Evolutionary conservation across 208 protist species (phyloP).

Genomic region (Crithidia sp.): DNA sequence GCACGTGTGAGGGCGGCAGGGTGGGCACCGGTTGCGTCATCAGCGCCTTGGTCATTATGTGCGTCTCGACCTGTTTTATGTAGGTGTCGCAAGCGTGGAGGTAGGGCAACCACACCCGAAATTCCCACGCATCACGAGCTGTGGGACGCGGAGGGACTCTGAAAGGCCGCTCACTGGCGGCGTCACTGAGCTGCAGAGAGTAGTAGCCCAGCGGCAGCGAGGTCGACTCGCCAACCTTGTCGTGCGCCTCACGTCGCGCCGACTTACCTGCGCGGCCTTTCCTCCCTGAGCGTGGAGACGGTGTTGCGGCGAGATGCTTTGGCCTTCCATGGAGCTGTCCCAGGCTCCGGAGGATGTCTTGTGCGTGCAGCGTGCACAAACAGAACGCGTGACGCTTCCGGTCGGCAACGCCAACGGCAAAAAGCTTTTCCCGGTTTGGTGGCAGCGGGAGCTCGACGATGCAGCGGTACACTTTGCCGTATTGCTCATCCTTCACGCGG

Average conservation of each 20-base stretch:
- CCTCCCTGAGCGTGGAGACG: too few species aligned
- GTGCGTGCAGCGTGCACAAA: slow-evolving; percentile 71
- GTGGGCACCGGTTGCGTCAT: slow-evolving; percentile 1
- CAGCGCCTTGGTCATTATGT: slow-evolving; percentile 20
- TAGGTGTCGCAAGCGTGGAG: slow-evolving; percentile 31
- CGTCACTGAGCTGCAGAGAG: slow-evolving; percentile 23
- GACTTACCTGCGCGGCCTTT: too few species aligned
- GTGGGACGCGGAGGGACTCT: slow-evolving; percentile 23
- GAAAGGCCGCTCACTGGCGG: slow-evolving; percentile 19
- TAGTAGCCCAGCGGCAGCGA: slow-evolving; percentile 67
- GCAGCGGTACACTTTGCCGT: slow-evolving; percentile 75
- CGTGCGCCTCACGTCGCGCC: too few species aligned
- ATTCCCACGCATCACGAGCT: slow-evolving; percentile 4
- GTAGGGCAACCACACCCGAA: slow-evolving; percentile 27
- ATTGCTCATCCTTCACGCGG: slow-evolving; percentile 36
- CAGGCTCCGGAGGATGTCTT: slow-evolving; percentile 59
- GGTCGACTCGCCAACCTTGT: too few species aligned
- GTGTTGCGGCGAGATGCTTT: too few species aligned
- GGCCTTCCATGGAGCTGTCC: background rate
- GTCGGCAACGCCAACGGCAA: slow-evolving; percentile 71
- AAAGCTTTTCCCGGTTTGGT: slow-evolving; percentile 49
- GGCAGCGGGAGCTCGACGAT: slow-evolving; percentile 76
- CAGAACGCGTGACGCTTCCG: slow-evolving; percentile 54
- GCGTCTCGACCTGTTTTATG: slow-evolving; percentile 5
- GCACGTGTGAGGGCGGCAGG: slow-evolving; percentile 31